Evolutionary conservation across 2,329 filamentous ascomycete genomes (phyloP), one percentile per base, ranked within the genome.

Genomic region (Orbilia oligospora): DNA sequence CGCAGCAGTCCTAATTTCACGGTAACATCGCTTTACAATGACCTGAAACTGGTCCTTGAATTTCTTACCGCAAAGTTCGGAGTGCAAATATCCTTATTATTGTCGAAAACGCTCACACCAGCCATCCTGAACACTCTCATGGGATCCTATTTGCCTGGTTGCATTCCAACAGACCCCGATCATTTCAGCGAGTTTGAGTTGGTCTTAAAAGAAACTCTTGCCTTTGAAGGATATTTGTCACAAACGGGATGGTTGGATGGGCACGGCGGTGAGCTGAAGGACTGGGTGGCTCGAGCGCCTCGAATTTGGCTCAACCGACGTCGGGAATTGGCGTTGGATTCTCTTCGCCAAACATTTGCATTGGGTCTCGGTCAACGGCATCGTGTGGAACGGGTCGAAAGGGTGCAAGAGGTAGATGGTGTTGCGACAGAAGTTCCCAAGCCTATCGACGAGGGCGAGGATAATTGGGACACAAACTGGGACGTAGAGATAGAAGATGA

Each of bases 261-360:
- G 36, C 88, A 88, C 2, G 86, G 87, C 56, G 85, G 86, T 68
- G 89, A 91, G 36, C 85, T 99, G 44, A 87, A 89, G 53, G 90
- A 93, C 24, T 99, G 96, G 95, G 90, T 93, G 0, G 89, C 91
- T 48, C 90, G 91, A 79, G 92, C 93, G 0, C 92, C 94, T 0
- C 90, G 90, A 72, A 90, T 93, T 27, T 99, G 96, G 96, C 88
- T 98, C 14, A 89, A 89, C 1, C 95, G 93, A 83, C 91, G 94
- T 80, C 90, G 92, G 82, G 94, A 97, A 82, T 90, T 88, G 38
- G 91, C 93, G 0, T 87, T 99, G 24, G 91, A 94, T 79, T 88
- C 89, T 38, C 90, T 97, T 12, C 90, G 96, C 24, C 88, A 85
- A 20, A 88, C 91, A 55, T 87, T 97, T 1, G 87, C 90, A 2